Evolutionary conservation across 225 moss, liverwort and hornwort species (phyloP), one percentile per base, ranked within the genome.

Genomic region (Marchantia polymorpha): DNA sequence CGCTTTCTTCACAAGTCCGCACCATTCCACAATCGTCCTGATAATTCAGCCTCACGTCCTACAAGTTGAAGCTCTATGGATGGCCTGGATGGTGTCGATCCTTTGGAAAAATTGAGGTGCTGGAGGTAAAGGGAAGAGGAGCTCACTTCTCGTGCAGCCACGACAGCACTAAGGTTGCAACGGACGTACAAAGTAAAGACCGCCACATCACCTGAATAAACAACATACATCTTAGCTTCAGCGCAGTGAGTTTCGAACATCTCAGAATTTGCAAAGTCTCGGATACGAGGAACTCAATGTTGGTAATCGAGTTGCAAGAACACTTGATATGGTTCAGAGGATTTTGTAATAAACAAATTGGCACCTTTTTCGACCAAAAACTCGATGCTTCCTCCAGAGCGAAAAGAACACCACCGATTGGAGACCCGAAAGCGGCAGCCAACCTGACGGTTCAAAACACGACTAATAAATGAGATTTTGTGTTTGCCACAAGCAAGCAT

Each of bases 281-380:
- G 53, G 31, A 7, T 25, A 12, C 53, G 30, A 29, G 39, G 22
- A 61, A 61, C n/a, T 10, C 23, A 11, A 64, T 64, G 64, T 64
- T 2, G 39, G 39, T 39, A 39, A 2, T 39, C 20, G 71, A 48
- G 8, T 16, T 17, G 68, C 49, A 46, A 10, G 19, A 49, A 10
- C 8, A 19, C 10, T 10, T 46, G 6, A 20, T 16, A 11, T 19
- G 11, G 10, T 30, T 39, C 3, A 59, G 9, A 7, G 31, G 11
- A 19, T 30, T 39, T 8, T 46, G 7, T 9, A 16, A 16, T 17
- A 59, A 31, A 59, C 8, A 29, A 26, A 54, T 10, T 67, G 10
- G 16, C 78, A 94, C 93, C 94, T 94, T 94, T 81, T 91, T 92
- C 15, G 94, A 94, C 94, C 94, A 94, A 78, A 92, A 94, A 77